Percentiles rank a stretch among this genome's conserved stretches.
phyloP scores from a whole-genome alignment of 31 red algal species.

The Odonthalia washingtoniensis region DNA sequence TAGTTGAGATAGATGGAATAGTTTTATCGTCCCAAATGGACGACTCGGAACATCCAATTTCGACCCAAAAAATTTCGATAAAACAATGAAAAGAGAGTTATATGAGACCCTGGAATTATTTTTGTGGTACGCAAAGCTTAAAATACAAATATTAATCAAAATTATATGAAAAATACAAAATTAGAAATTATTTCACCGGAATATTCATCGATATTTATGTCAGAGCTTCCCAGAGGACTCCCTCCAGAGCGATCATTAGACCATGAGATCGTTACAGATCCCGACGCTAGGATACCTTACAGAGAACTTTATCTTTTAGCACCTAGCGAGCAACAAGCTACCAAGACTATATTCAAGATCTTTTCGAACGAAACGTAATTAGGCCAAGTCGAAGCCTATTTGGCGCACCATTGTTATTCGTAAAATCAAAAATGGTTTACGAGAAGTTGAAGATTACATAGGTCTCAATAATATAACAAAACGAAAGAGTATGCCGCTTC shows the following conservation, averaged over 20 bases:
- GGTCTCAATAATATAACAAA: slow-evolving; percentile 3
- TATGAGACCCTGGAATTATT: background rate
- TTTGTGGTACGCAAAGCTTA: background rate
- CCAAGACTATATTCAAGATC: background rate
- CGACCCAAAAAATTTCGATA: background rate
- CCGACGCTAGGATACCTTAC: background rate
- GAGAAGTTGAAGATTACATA: background rate
- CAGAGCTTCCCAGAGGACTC: background rate
- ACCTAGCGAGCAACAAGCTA: background rate
- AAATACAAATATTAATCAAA: background rate
- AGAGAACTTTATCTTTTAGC: background rate
- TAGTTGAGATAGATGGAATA: background rate
- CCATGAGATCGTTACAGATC: background rate
- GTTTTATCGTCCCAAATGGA: background rate
- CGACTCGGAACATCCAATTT: background rate
- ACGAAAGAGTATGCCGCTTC: background rate
- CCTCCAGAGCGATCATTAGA: background rate
- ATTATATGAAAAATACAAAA: background rate
- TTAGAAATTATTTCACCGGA: background rate
- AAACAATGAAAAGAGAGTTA: background rate
- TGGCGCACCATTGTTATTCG: slow-evolving; percentile 2
- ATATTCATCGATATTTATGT: background rate
- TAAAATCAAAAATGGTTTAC: background rate
- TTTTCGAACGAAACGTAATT: background rate
- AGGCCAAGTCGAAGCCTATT: background rate